These are phyloP conservation scores for Monosporascus sp. DNA, from an alignment of 2,329 filamentous ascomycete genomes.

Conservation along the genomic window DNA sequence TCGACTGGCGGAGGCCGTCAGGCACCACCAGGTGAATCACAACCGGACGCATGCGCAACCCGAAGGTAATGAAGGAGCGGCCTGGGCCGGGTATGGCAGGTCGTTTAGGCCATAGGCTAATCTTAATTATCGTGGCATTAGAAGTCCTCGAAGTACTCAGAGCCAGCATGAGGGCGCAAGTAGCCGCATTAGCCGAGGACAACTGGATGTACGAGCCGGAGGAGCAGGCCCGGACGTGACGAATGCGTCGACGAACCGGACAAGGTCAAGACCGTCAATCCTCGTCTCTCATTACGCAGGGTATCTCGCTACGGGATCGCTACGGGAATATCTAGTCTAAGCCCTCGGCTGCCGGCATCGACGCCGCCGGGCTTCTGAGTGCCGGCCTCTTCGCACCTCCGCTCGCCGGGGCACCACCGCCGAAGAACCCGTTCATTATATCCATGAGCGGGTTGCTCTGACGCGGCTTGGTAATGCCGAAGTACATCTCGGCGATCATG, in stretches of 20 bases:
- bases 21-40: slow-evolving; percentile 53
- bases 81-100: neutral
- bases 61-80: slow-evolving; percentile 46
- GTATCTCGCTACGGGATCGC: neutral
- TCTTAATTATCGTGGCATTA: slow-evolving; percentile 11
- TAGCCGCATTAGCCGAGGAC: slow-evolving; percentile 71
- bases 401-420: slow-evolving; percentile 51
- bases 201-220: slow-evolving; percentile 88
- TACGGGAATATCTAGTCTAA: slow-evolving; percentile 44
- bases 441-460: slow-evolving; percentile 93
- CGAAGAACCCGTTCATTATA: slow-evolving; percentile 96
- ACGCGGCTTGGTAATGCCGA: slow-evolving; percentile 80
- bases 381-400: slow-evolving; percentile 34
- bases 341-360: slow-evolving; percentile 52
- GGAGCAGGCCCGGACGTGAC: slow-evolving; percentile 39
- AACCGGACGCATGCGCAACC: slow-evolving; percentile 55
- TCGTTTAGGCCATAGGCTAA: neutral
- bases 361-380: slow-evolving; percentile 41
- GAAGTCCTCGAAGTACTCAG: slow-evolving; percentile 67
- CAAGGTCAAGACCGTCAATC: too few species aligned
- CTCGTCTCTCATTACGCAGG: neutral
- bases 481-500: slow-evolving; percentile 94
- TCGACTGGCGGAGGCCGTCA: slow-evolving; percentile 55
- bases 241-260: slow-evolving; percentile 8
- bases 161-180: slow-evolving; percentile 66